Percentiles rank a stretch among this genome's conserved stretches.
phyloP scores from a whole-genome alignment of 2,329 filamentous ascomycete genomes.

The Trichoderma harzianum region DNA sequence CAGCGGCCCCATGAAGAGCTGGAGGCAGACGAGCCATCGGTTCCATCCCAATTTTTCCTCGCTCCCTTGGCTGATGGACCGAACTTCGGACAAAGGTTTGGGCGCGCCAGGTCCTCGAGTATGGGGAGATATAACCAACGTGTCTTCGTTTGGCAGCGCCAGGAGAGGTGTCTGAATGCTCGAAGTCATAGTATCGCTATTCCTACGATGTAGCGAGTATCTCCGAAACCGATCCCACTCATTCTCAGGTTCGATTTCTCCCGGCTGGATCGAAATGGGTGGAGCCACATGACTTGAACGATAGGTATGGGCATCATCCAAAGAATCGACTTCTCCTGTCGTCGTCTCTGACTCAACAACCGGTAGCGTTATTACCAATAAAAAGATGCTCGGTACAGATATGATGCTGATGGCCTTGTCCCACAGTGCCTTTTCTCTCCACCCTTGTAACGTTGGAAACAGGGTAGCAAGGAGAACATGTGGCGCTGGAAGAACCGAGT shows the following conservation, averaged over 20 bases:
- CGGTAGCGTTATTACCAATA: slow-evolving; percentile 85
- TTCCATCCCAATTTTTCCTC: slow-evolving; percentile 67
- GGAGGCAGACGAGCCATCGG: slow-evolving; percentile 81
- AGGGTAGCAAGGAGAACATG: slow-evolving; percentile 68
- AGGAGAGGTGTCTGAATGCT: slow-evolving; percentile 21
- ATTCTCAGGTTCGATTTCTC: slow-evolving; percentile 41
- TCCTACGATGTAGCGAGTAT: slow-evolving; percentile 37
- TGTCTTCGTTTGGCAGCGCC: slow-evolving; percentile 25
- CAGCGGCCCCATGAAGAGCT: slow-evolving; percentile 81
- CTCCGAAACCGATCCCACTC: slow-evolving; percentile 60
- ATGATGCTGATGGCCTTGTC: slow-evolving; percentile 78
- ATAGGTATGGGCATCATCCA: slow-evolving; percentile 30
- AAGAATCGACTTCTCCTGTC: slow-evolving; percentile 39
- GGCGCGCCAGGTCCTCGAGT: slow-evolving; percentile 5
- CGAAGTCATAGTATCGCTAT: slow-evolving; percentile 22
- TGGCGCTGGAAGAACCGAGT: slow-evolving; percentile 67
- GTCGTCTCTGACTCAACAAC: slow-evolving; percentile 74
- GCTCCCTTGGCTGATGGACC: slow-evolving; percentile 32
- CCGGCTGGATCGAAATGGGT: slow-evolving; percentile 35
- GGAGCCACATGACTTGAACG: slow-evolving; percentile 29
- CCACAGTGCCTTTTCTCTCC: slow-evolving; percentile 78
- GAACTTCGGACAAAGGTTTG: slow-evolving; percentile 34
- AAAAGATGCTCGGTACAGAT: slow-evolving; percentile 84
- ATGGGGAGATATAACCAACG: slow-evolving; percentile 17
- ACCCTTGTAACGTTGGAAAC: slow-evolving; percentile 82